phyloP scores from a whole-genome alignment of 495 filamentous ascomycete genomes.

The Lindgomyces ingoldianus region DNA sequence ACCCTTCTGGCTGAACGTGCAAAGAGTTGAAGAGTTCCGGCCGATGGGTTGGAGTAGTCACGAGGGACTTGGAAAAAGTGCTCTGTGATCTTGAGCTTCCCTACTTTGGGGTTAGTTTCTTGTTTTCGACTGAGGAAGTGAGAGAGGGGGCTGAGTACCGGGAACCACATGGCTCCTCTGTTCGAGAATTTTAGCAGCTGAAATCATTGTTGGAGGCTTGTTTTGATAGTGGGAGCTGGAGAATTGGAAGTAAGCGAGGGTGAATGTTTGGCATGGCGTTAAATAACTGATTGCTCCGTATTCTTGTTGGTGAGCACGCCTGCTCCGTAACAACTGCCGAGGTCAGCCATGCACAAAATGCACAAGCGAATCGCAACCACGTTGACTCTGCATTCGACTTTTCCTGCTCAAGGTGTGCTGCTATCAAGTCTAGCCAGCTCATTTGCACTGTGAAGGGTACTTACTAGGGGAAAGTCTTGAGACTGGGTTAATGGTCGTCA shows the following conservation, averaged over 20 bases:
- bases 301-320: neutral
- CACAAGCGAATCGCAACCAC: conserved; percentile 9
- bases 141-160: conserved; percentile 26
- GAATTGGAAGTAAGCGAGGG: neutral
- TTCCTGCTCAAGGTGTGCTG: neutral
- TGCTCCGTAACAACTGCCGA: neutral
- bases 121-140: neutral
- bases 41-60: conserved; percentile 65
- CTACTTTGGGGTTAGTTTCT: conserved; percentile 46
- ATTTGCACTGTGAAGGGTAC: no score
- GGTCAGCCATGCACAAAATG: conserved; percentile 16
- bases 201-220: conserved; percentile 27
- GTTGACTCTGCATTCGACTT: neutral
- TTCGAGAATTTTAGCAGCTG: conserved; percentile 45
- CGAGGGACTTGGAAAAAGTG: conserved; percentile 83
- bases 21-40: conserved; percentile 69
- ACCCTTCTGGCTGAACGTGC: conserved; percentile 68
- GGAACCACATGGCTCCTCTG: conserved; percentile 42
- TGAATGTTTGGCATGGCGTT: neutral
- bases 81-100: conserved; percentile 74
- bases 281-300: no score
- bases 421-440: no score
- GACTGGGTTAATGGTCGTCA: no score
- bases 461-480: no score
- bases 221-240: neutral